Evolutionary conservation across 371 early-diverging fungal genomes (phyloP).

Genomic region (Nematocida sp.): DNA sequence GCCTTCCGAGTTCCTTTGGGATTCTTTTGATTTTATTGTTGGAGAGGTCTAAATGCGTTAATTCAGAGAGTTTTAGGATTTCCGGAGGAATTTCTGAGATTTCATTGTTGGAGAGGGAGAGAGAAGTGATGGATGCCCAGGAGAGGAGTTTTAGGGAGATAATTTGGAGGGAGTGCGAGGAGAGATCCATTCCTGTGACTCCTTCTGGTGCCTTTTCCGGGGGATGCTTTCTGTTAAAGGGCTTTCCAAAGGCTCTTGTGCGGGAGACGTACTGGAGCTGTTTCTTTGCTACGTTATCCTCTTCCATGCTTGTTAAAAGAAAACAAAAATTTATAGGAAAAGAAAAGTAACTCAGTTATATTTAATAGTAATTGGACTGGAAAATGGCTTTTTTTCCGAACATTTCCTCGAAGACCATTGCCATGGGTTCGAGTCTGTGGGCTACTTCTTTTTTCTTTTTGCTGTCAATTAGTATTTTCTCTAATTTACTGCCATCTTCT

Average conservation of each 20-base stretch:
- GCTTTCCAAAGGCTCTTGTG: conserved; percentile 13
- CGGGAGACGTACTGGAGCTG: background rate
- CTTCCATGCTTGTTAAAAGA: conserved; percentile 22
- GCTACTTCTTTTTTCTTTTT: conserved; percentile 17
- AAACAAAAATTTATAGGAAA: conserved; percentile 7
- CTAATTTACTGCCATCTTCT: conserved; percentile 38
- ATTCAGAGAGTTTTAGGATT: conserved; percentile 58
- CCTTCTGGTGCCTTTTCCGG: conserved; percentile 33
- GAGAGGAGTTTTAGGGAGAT: conserved; percentile 58
- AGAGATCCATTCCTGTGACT: conserved; percentile 61
- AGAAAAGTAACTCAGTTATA: conserved; percentile 36
- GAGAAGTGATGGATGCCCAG: conserved; percentile 51
- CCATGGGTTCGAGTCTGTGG: conserved; percentile 56
- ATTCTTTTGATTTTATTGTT: conserved; percentile 79
- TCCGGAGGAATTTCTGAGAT: conserved; percentile 62
- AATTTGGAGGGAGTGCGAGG: conserved; percentile 60
- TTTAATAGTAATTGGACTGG: conserved; percentile 58
- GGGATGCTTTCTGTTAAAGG: background rate
- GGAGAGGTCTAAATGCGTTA: conserved; percentile 63
- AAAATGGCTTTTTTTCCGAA: conserved; percentile 56
- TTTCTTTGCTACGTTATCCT: background rate
- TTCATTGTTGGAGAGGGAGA: conserved; percentile 60
- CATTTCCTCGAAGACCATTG: conserved; percentile 40
- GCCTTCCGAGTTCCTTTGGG: conserved; percentile 81
- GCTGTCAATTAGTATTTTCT: conserved; percentile 42